Conservation (phyloP, 495 filamentous ascomycete species). For the Cercophora sp. region DNA sequence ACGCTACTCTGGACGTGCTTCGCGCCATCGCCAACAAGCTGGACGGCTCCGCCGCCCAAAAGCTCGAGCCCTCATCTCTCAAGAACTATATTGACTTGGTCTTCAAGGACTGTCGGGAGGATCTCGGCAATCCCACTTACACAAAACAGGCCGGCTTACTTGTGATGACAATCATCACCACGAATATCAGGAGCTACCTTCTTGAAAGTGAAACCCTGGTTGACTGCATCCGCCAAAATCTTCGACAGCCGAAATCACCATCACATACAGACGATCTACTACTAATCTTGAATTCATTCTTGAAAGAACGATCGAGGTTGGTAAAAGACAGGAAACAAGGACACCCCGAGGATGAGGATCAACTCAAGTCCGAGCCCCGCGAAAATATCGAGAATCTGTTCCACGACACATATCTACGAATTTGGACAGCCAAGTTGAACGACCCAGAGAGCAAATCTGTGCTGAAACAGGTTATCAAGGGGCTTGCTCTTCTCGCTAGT, state of each 20-base stretch:
- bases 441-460: constrained; percentile 27
- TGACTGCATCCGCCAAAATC: constrained; percentile 33
- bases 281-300: constrained; percentile 36
- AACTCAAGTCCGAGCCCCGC: constrained; percentile 15
- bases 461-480: constrained; percentile 37
- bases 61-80: constrained; percentile 31
- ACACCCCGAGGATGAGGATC: constrained; percentile 24
- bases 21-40: constrained; percentile 38
- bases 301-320: constrained; percentile 33
- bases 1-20: constrained; percentile 45
- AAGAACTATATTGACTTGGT: constrained; percentile 34
- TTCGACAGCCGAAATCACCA: constrained; percentile 37
- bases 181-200: constrained; percentile 30
- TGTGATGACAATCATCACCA: constrained; percentile 39
- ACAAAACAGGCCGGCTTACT: constrained; percentile 43
- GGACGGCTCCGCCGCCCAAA: constrained; percentile 27
- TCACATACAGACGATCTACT: constrained; percentile 41
- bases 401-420: constrained; percentile 35
- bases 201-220: constrained; percentile 31
- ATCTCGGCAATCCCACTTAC: constrained; percentile 42
- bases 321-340: constrained; percentile 20
- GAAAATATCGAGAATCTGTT: constrained; percentile 27
- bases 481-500: constrained; percentile 34
- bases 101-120: constrained; percentile 40
- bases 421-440: constrained; percentile 31